Evolutionary conservation across 2,329 filamentous ascomycete species (phyloP).

Genomic region (Metarhizium guizhouense): DNA sequence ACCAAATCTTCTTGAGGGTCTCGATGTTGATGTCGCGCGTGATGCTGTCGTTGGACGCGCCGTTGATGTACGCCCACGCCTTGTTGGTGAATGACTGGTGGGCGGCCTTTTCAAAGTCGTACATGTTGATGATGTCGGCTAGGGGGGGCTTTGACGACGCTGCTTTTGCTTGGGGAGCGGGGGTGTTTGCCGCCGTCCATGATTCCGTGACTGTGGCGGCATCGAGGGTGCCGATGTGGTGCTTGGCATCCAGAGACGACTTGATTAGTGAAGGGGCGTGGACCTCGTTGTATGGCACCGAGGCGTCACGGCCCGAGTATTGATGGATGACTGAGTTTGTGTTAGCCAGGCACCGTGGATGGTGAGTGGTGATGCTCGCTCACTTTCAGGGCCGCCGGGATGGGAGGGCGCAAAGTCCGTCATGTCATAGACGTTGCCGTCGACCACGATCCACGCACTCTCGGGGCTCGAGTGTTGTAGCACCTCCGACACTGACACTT

Average conservation of each 20-base stretch:
- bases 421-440: constrained; percentile 54
- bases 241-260: constrained; percentile 8
- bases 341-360: not conserved
- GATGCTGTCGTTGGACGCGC: constrained; percentile 16
- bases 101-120: constrained; percentile 17
- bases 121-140: constrained; percentile 14
- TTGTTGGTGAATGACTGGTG: constrained; percentile 8
- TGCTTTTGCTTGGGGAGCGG: not conserved
- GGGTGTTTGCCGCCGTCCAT: not conserved
- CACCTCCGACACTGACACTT: not conserved
- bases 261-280: constrained; percentile 15
- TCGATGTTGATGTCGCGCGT: constrained; percentile 13
- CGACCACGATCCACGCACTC: constrained; percentile 59
- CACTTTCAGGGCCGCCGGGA: constrained; percentile 12
- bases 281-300: constrained; percentile 13
- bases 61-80: constrained; percentile 15
- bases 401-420: constrained; percentile 15
- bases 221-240: constrained; percentile 11
- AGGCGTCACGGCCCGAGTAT: constrained; percentile 17
- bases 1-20: constrained; percentile 13
- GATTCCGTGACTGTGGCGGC: not conserved
- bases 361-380: not conserved
- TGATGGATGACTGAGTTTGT: constrained; percentile 12
- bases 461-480: constrained; percentile 10
- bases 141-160: constrained; percentile 7